These are phyloP conservation scores for Pezicula rhizophila DNA, from an alignment of 2,329 filamentous ascomycete genomes.

Conservation along the genomic window DNA sequence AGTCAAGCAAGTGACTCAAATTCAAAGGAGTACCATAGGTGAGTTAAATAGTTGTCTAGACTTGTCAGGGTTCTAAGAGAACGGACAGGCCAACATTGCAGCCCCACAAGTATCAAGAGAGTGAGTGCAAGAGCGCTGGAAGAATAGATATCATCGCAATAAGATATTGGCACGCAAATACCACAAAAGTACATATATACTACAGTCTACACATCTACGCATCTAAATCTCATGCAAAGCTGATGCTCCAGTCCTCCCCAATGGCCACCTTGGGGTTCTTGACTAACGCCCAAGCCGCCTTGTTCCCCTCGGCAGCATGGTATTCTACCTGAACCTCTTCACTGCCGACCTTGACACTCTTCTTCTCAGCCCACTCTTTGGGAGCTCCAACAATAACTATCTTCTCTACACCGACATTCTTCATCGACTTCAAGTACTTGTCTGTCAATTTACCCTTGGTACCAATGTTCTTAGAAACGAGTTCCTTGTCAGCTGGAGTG, in stretches of 20 bases:
- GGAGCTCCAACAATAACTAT: conserved; percentile 79
- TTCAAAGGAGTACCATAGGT: too few species aligned
- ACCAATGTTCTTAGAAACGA: conserved; percentile 65
- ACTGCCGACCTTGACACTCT: conserved; percentile 49
- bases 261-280: conserved; percentile 57
- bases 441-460: conserved; percentile 55
- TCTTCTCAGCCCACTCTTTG: conserved; percentile 60
- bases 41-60: too few species aligned
- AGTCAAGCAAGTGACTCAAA: too few species aligned
- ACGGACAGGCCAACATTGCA: too few species aligned
- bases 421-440: conserved; percentile 74
- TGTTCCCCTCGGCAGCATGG: conserved; percentile 41
- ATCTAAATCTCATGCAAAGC: conserved; percentile 20
- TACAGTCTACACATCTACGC: neutral
- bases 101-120: too few species aligned
- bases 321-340: conserved; percentile 58
- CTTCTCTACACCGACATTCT: conserved; percentile 72
- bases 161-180: neutral
- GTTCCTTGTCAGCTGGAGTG: conserved; percentile 39
- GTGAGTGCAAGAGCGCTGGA: too few species aligned
- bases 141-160: neutral
- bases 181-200: neutral
- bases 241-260: conserved; percentile 51
- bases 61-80: too few species aligned
- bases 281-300: conserved; percentile 57